Evolutionary conservation across 139 green algal species (phyloP).

Genomic region (Deuterostichococcus epilithicus): DNA sequence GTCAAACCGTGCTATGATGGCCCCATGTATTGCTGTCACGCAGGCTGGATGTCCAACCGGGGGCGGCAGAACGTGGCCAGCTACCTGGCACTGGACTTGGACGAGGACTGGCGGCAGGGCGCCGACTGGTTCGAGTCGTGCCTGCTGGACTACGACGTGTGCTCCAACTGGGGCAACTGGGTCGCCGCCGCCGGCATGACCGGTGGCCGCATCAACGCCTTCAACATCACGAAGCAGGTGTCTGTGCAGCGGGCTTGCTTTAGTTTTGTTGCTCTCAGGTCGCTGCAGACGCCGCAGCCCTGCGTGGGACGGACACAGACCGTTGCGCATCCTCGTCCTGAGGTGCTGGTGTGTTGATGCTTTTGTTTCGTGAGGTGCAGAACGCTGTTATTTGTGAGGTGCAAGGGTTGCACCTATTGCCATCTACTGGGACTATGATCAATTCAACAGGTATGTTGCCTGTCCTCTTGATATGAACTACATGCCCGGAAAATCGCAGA

Average conservation of each 20-base stretch:
- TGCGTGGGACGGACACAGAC: no score
- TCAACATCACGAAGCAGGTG: slow-evolving; percentile 92
- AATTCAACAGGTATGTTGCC: slow-evolving; percentile 41
- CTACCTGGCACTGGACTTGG: slow-evolving; percentile 82
- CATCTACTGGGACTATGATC: no score
- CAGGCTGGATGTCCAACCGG: slow-evolving; percentile 95
- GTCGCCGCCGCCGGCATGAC: slow-evolving; percentile 65
- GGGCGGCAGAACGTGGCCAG: slow-evolving; percentile 91
- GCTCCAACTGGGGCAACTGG: slow-evolving; percentile 95
- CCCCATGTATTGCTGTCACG: no score
- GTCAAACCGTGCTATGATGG: no score
- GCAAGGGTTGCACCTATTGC: no score
- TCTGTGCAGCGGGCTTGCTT: no score
- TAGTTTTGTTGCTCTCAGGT: no score
- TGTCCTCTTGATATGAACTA: background rate
- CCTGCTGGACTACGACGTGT: slow-evolving; percentile 90
- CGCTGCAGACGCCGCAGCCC: no score
- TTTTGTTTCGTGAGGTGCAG: no score
- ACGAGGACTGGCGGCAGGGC: slow-evolving; percentile 87
- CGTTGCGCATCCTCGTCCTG: no score
- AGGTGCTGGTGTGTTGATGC: no score
- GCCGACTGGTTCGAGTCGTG: slow-evolving; percentile 83
- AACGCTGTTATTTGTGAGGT: no score
- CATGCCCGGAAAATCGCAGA: background rate
- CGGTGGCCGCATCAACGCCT: slow-evolving; percentile 85